Base-by-base conservation (phyloP, 1,139 yeast genomes). In the Geotrichum candidum region DNA sequence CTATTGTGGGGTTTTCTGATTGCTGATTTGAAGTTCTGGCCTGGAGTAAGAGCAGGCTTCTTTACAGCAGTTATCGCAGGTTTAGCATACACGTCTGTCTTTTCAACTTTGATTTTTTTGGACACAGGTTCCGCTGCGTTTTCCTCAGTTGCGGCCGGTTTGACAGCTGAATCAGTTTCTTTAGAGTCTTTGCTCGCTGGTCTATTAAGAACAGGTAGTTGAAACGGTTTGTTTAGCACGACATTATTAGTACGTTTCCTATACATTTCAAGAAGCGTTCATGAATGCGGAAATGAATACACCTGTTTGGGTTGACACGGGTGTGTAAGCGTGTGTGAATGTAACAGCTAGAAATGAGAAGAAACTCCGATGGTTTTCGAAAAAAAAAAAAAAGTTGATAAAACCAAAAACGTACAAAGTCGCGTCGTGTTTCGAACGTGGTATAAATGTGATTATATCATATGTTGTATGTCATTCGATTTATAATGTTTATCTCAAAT, bases 221-320 rank as follows among this genome's bases (percentile, higher is more conserved):
- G 46, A 31, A 60, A 60, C 13, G 62, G 62, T 29, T 60, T 60
- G 50, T 60, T 60, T 25, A 60, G 27, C 38, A 56, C 54, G 13
- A 33, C 62, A 52, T 58, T 57, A 10, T 9, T 45, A 10, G 62
- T 46, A 41, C 54, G 48, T 31, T 58, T 57, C 51, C 60, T 51
- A 25, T 60, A 60, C 62, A 60, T 60, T n/a, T 31, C 18, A 15
- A 38, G 15, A 31, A 29, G 15, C 41, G 9, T 2, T 29, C 33
- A 29, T 41, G 6, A 9, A 22, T 38, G 22, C 51, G 18, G n/a
- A 2, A 23, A 7, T 27, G 18, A 38, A 31, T 15, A 10, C n/a
- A 5, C 15, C 11, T 22, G 9, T 54, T 23, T 33, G 46, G 18
- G 35, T 29, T 29, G 33, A 29, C 33, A 7, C 10, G 33, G 10